phyloP scores from a whole-genome alignment of 2,329 filamentous ascomycete species.

The Monilinia laxa region DNA sequence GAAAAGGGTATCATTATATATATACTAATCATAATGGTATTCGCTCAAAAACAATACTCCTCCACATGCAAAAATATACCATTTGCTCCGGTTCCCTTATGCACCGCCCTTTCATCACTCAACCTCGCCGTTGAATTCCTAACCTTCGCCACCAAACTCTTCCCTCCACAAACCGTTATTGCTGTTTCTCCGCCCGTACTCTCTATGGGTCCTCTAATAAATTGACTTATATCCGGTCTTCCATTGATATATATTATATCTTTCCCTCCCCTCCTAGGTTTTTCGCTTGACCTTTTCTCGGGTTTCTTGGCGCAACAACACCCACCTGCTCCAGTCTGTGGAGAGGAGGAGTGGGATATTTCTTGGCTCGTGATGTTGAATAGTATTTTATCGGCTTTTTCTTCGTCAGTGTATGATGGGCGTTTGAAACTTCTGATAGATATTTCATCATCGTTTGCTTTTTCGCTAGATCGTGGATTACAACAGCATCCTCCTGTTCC shows the following conservation, averaged over 20 bases:
- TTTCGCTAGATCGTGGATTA: conserved; percentile 14
- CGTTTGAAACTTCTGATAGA: conserved; percentile 18
- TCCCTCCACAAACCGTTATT: conserved; percentile 59
- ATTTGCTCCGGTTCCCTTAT: conserved; percentile 63
- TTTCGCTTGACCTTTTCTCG: conserved; percentile 7
- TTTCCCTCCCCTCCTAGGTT: conserved; percentile 9
- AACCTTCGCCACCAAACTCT: conserved; percentile 52
- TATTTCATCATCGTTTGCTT: conserved; percentile 2
- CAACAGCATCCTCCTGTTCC: conserved; percentile 19
- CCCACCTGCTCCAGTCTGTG: not conserved
- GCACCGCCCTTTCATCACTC: conserved; percentile 61
- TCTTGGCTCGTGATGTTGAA: conserved; percentile 3
- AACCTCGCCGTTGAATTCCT: conserved; percentile 56
- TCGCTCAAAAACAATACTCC: conserved; percentile 54
- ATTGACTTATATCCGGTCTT: conserved; percentile 52
- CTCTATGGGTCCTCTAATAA: conserved; percentile 57
- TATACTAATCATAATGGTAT: not conserved
- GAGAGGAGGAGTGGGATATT: not conserved
- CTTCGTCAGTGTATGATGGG: conserved; percentile 16
- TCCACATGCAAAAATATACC: conserved; percentile 61
- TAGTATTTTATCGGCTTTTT: conserved; percentile 3
- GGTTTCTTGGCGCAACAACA: conserved; percentile 21
- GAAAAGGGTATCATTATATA: too few relatives aligned
- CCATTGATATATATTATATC: conserved; percentile 40
- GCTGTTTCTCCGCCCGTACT: conserved; percentile 60